Evolutionary conservation across 345 rosid genomes (phyloP).

Genomic region (Salix exigua): DNA sequence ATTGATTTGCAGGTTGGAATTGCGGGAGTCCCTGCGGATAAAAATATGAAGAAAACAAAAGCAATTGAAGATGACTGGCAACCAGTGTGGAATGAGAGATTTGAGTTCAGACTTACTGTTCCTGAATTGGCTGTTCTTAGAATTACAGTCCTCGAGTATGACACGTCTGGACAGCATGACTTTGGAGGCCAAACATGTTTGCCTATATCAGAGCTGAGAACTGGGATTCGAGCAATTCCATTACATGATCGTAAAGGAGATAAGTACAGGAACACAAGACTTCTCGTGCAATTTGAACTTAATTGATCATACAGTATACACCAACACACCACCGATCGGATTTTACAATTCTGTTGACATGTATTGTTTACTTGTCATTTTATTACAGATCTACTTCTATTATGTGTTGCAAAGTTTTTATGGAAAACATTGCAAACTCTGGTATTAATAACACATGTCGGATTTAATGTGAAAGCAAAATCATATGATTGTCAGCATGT

Average conservation of each 20-base stretch:
- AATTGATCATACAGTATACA: slow-evolving; percentile 38
- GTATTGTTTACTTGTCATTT: background rate
- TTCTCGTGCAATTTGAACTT: background rate
- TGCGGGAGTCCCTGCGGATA: slow-evolving; percentile 48
- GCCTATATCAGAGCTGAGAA: slow-evolving; percentile 39
- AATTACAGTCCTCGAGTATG: slow-evolving; percentile 45
- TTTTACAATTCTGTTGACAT: background rate
- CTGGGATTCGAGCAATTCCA: slow-evolving; percentile 42
- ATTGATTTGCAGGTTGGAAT: slow-evolving; percentile 42
- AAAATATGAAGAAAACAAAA: slow-evolving; percentile 9
- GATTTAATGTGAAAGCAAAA: background rate
- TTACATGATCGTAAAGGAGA: slow-evolving; percentile 31
- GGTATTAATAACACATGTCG: background rate
- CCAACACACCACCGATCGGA: background rate
- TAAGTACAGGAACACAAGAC: slow-evolving; percentile 14
- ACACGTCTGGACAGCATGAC: slow-evolving; percentile 32
- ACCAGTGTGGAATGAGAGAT: slow-evolving; percentile 37
- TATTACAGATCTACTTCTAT: background rate
- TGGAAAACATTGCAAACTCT: background rate
- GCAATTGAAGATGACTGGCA: slow-evolving; percentile 27
- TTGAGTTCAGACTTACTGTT: slow-evolving; percentile 37
- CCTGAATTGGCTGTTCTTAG: slow-evolving; percentile 60
- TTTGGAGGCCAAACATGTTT: slow-evolving; percentile 54
- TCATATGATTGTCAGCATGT: background rate
- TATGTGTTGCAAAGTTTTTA: background rate